These are phyloP conservation scores for Ustilago esculenta DNA, from an alignment of 1,284 basidiomycete genomes.

Conservation along the genomic window DNA sequence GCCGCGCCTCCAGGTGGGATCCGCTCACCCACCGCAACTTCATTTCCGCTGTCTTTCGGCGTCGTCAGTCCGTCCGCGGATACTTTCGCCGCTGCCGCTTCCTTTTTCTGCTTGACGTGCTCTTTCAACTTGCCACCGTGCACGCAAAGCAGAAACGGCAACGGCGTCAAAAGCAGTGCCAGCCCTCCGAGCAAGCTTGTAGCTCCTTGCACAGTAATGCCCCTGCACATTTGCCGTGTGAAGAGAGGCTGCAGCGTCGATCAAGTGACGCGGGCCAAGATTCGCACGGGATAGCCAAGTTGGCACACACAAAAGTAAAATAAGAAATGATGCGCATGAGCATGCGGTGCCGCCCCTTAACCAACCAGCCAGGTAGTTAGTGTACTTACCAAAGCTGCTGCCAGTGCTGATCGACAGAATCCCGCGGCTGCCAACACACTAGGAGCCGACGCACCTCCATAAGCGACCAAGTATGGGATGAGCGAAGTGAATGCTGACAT, in stretches of 20 bases:
- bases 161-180: conserved; percentile 35
- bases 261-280: no score
- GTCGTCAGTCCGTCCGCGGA: background rate
- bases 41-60: background rate
- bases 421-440: conserved; percentile 38
- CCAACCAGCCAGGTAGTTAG: no score
- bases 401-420: conserved; percentile 35
- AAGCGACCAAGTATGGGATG: conserved; percentile 41
- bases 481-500: conserved; percentile 38
- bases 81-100: conserved; percentile 17
- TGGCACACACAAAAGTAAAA: background rate
- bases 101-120: conserved; percentile 21
- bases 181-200: conserved; percentile 29
- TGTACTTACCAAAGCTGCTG: conserved; percentile 33
- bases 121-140: conserved; percentile 29
- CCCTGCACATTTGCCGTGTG: conserved; percentile 31
- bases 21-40: background rate
- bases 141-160: conserved; percentile 35
- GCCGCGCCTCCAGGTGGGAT: conserved; percentile 21
- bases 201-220: conserved; percentile 36
- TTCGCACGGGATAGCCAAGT: no score
- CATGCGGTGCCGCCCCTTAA: no score
- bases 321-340: no score
- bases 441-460: conserved; percentile 37
- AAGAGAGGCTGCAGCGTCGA: conserved; percentile 38